Evolutionary conservation across 352 stramenopile species (phyloP).

Genomic region (Aphanomyces stellatus): DNA sequence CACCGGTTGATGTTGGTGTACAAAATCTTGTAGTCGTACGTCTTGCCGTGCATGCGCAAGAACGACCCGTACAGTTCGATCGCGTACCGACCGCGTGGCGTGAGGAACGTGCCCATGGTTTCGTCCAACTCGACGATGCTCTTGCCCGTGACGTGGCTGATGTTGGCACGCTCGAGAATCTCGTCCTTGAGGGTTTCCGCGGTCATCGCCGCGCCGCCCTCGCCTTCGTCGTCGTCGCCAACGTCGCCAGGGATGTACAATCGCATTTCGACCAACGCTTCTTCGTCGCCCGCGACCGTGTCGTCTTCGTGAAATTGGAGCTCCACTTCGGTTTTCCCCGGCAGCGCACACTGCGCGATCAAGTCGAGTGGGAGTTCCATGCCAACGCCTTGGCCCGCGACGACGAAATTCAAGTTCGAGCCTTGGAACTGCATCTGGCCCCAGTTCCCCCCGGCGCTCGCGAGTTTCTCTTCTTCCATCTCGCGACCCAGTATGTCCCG

Average conservation of each 20-base stretch:
- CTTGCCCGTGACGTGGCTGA: slow-evolving; percentile 90
- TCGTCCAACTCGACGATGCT: slow-evolving; percentile 97
- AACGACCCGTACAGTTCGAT: slow-evolving; percentile 98
- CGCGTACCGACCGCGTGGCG: slow-evolving; percentile 94
- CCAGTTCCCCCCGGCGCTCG: slow-evolving; percentile 85
- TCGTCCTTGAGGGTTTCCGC: slow-evolving; percentile 78
- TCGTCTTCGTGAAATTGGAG: slow-evolving; percentile 99
- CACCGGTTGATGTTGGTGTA: slow-evolving; percentile 99
- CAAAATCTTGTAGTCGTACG: slow-evolving; percentile 99
- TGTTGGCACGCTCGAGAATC: slow-evolving; percentile 76
- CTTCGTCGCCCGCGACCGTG: slow-evolving; percentile 90
- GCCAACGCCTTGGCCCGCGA: slow-evolving; percentile 41
- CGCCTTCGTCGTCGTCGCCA: too few species aligned
- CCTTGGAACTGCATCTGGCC: slow-evolving; percentile 91
- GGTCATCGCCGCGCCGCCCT: too few species aligned
- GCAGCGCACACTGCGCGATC: slow-evolving; percentile 51
- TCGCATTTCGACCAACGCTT: slow-evolving; percentile 93
- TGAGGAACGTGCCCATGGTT: slow-evolving; percentile 96
- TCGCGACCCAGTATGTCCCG: slow-evolving; percentile 66
- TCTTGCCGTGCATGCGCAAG: slow-evolving; percentile 96
- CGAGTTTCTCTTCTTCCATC: slow-evolving; percentile 86
- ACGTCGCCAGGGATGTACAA: slow-evolving; percentile 89
- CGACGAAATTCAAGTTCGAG: slow-evolving; percentile 74
- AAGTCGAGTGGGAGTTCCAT: slow-evolving; percentile 69
- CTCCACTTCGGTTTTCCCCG: slow-evolving; percentile 97